Evolutionary conservation across 108 stramenopile genomes (phyloP), one percentile per base, ranked within the genome.

Genomic region (Fragilaria crotonensis): DNA sequence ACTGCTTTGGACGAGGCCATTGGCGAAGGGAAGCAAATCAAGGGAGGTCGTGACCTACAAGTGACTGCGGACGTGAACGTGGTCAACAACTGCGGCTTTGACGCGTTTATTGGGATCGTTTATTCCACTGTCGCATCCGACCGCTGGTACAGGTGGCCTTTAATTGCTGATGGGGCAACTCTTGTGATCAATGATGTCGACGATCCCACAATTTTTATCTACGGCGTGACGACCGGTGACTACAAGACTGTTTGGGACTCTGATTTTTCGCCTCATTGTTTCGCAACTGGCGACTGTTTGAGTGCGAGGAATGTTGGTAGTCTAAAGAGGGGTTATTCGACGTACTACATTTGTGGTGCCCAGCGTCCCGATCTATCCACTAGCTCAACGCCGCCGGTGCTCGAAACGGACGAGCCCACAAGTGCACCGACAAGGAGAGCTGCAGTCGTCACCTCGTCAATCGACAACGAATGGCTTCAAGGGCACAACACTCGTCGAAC

Each of bases 401-500:
- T n/a, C n/a, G n/a, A n/a, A n/a, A n/a, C n/a, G n/a, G n/a, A n/a
- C n/a, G n/a, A n/a, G n/a, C n/a, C n/a, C n/a, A n/a, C n/a, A n/a
- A n/a, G n/a, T n/a, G 36, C 36, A 41, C 36, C 36, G 7, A 7
- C 36, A 41, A 41, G 7, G 7, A 7, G 11, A 41, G 14, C 36
- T 41, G 7, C 36, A 41, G 7, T 14, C 7, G 14, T 14, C 11
- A 41, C 36, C 7, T 41, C 14, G 36, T 41, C 36, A 41, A 41
- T 50, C 49, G 49, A 50, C 23, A 25, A 25, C 7, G 17, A 50
- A 50, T 56, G 54, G 54, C 2, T 3, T 19, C n/a, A 56, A 33
- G 54, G 25, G 2, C 54, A 56, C 32, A 56, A 56, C 32, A 5
- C 54, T n/a, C 54, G 54, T 3, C 30, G 54, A 19, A 21, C n/a